Base-by-base conservation (phyloP, 192 early-diverging fungal genomes). In the Backusella luteola region DNA sequence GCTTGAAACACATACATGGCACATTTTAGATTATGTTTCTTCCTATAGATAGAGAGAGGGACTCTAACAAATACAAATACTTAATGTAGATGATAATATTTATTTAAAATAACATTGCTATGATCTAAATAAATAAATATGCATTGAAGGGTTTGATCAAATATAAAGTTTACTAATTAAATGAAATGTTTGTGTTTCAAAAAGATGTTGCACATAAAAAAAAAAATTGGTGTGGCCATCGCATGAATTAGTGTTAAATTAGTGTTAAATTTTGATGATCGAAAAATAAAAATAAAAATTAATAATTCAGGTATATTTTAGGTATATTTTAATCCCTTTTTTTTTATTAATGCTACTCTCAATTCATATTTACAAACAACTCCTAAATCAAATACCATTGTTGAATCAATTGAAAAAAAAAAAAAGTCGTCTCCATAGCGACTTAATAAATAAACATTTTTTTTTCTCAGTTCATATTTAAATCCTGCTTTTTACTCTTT, bases 401-500 rank as follows among this genome's bases (percentile, higher is more conserved):
- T 17, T 44, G 8, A 44, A 44, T 17, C 17, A 52, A 52, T 52
- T 52, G 15, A 52, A n/a, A 53, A 53, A 52, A 38, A 52, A 38
- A 39, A 39, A 39, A 63, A 29, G 23, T 63, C 56, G 23, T 63
- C 29, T 63, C 12, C 56, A 63, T 63, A 63, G 56, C 8, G 23
- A 26, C 6, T 29, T 29, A 53, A 21, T 52, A 52, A 52, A 52
- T 52, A 59, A 59, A 23, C 9, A 11, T 8, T 11, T 39, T 39
- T 39, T 39, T 39, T 39, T 2, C 11, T 73, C n/a, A 74, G 73
- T 74, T 56, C 34, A 38, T 59, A 59, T 39, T 74, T 23, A 63
- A 74, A 74, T 77, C 74, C 44, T 67, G 77, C 44, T 75, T 75
- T 34, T 77, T 81, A 32, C 77, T 74, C 52, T 78, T 81, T 52